These are phyloP conservation scores for Mycena alexandri DNA, from an alignment of 768 basidiomycete genomes.

Conservation along the genomic window DNA sequence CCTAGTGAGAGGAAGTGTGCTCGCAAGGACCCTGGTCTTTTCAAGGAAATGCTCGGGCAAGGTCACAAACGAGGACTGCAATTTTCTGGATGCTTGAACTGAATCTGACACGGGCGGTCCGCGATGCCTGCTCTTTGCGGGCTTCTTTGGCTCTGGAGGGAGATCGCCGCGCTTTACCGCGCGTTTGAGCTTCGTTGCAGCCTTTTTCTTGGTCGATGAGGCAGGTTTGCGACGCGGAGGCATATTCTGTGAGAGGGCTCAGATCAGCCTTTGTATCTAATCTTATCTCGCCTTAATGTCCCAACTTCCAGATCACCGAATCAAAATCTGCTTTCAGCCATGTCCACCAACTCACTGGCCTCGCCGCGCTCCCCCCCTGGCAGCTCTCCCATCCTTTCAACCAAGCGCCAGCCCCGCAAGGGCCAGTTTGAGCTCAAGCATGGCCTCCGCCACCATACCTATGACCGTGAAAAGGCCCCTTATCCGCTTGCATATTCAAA, in stretches of 20 bases:
- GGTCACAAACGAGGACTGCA: slow-evolving; percentile 80
- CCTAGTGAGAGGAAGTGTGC: slow-evolving; percentile 63
- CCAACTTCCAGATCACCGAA: no score
- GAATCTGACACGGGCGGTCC: slow-evolving; percentile 45
- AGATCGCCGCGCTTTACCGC: slow-evolving; percentile 87
- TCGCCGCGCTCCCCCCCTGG: slow-evolving; percentile 39
- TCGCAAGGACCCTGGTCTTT: slow-evolving; percentile 67
- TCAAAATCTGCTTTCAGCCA: not conserved
- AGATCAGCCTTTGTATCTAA: not conserved
- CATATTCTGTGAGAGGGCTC: slow-evolving; percentile 44
- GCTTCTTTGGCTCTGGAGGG: slow-evolving; percentile 50
- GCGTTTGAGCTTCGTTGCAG: slow-evolving; percentile 80
- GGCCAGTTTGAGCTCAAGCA: slow-evolving; percentile 69
- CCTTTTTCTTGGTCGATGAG: slow-evolving; percentile 78
- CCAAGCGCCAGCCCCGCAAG: slow-evolving; percentile 56
- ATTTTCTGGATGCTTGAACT: slow-evolving; percentile 59
- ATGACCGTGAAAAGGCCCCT: slow-evolving; percentile 81
- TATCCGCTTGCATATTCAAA: slow-evolving; percentile 83
- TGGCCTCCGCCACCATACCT: slow-evolving; percentile 75
- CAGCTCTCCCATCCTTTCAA: slow-evolving; percentile 46
- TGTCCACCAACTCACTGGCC: slow-evolving; percentile 3
- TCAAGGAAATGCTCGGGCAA: slow-evolving; percentile 72
- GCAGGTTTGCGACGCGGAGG: slow-evolving; percentile 65
- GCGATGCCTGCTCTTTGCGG: slow-evolving; percentile 46
- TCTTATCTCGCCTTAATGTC: no score